These are phyloP conservation scores for Acrocalymma vagum DNA, from an alignment of 2,329 filamentous ascomycete species.

Conservation along the genomic window DNA sequence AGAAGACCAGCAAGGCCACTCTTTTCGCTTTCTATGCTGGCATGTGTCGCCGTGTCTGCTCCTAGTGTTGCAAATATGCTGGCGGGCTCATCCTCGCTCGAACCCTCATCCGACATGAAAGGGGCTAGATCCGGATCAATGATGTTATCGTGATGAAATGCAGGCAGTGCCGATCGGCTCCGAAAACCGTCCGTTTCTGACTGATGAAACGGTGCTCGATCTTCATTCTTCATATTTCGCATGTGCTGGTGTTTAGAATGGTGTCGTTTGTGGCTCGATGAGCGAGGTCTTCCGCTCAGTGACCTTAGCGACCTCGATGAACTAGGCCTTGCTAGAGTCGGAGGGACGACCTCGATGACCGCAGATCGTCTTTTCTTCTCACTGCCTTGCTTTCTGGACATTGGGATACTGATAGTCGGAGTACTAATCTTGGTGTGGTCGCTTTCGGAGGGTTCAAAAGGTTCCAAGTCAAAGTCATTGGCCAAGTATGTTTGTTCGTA, in stretches of 20 bases:
- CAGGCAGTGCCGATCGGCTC: conserved; percentile 75
- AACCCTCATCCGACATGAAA: conserved; percentile 94
- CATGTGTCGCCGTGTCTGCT: conserved; percentile 66
- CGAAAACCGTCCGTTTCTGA: conserved; percentile 73
- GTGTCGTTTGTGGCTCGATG: conserved; percentile 80
- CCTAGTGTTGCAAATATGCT: conserved; percentile 82
- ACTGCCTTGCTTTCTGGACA: conserved; percentile 72
- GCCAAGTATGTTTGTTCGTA: conserved; percentile 43
- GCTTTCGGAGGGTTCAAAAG: conserved; percentile 38
- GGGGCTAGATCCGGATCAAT: conserved; percentile 96
- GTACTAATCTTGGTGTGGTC: conserved; percentile 57
- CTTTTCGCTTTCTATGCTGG: conserved; percentile 76
- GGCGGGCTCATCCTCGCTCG: conserved; percentile 90
- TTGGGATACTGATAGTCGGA: conserved; percentile 72
- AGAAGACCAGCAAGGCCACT: conserved; percentile 76
- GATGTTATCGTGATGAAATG: conserved; percentile 98
- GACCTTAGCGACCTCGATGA: conserved; percentile 91
- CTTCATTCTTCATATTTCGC: conserved; percentile 79
- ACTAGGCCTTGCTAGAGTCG: conserved; percentile 82
- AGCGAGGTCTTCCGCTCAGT: conserved; percentile 74
- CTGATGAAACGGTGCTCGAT: conserved; percentile 87
- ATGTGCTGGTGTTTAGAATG: conserved; percentile 88
- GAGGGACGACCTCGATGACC: conserved; percentile 84
- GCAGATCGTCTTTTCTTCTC: conserved; percentile 85
- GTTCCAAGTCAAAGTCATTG: conserved; percentile 29